Base-by-base conservation (phyloP, 495 filamentous ascomycete species). In the Parmelia sp. region DNA sequence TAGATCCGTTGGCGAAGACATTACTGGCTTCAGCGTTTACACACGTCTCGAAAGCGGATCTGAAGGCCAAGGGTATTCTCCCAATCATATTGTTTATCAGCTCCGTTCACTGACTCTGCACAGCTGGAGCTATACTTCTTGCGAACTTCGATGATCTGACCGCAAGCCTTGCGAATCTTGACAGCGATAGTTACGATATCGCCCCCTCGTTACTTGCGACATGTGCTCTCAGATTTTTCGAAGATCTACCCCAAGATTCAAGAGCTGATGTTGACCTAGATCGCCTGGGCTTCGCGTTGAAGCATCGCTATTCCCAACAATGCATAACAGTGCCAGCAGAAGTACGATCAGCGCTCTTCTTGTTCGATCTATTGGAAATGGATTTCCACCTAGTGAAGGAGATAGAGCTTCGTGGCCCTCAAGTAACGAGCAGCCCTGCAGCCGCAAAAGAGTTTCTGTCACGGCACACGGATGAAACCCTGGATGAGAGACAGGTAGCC, bases 21-120 rank as follows among this genome's bases (percentile, higher is more conserved):
- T 80, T 93, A n/a, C 80, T 99, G 51, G 91, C 91, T 33, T 78
- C 96, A 56, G 91, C 93, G 6, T 95, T 95, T 71, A 94, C 92
- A 74, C 84, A 86, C 40, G 88, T 85, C 11, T 82, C 83, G 62
- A 90, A 88, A 69, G 75, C 83, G 57, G 92, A 96, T 74, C 78
- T 97, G 58, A 88, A 90, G 69, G 88, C 84, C 21, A 97, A 97
- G 84, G 93, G 94, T 96, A 76, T 71, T 74, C 71, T 57, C 61
- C 53, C 44, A 33, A 64, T 23, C 64, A 58, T 21, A 36, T 60
- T 55, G 6, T 57, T 4, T n/a, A 45, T 66, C 21, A 68, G 25
- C 58, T 72, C 56, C 64, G 69, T 35, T 66, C 64, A 68, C 67
- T 78, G 59, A 76, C 63, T 45, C 53, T 63, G 33, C 25, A 31